phyloP scores from a whole-genome alignment of 2,329 filamentous ascomycete genomes.

The Paraphaeosphaeria sporulosa region DNA sequence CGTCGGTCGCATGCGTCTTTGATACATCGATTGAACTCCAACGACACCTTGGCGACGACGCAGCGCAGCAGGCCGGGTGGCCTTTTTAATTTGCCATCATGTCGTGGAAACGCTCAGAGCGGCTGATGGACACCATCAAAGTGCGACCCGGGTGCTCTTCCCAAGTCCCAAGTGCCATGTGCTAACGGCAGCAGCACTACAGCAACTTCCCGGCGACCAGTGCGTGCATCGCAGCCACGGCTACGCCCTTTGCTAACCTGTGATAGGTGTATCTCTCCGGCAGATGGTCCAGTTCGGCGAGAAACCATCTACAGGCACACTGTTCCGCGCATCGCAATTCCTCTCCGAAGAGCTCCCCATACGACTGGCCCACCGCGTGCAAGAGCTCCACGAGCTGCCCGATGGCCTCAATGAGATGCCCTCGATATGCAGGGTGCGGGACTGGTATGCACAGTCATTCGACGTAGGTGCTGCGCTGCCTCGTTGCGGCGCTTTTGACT shows the following conservation, averaged over 20 bases:
- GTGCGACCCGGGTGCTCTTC: slow-evolving; percentile 25
- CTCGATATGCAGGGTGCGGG: slow-evolving; percentile 90
- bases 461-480: slow-evolving; percentile 69
- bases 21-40: slow-evolving; percentile 6
- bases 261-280: slow-evolving; percentile 71
- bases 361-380: slow-evolving; percentile 91
- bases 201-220: slow-evolving; percentile 96
- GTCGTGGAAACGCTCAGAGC: slow-evolving; percentile 92
- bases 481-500: slow-evolving; percentile 33
- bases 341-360: slow-evolving; percentile 98
- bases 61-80: slow-evolving; percentile 42
- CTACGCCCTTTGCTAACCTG: slow-evolving; percentile 25
- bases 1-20: slow-evolving; percentile 13
- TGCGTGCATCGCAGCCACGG: slow-evolving; percentile 79
- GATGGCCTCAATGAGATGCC: slow-evolving; percentile 98
- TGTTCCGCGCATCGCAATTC: slow-evolving; percentile 98
- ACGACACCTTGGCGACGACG: slow-evolving; percentile 42
- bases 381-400: slow-evolving; percentile 89
- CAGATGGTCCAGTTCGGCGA: slow-evolving; percentile 99
- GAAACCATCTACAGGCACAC: slow-evolving; percentile 85
- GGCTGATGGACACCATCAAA: slow-evolving; percentile 95
- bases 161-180: slow-evolving; percentile 11
- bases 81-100: slow-evolving; percentile 63
- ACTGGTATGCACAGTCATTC: slow-evolving; percentile 99
- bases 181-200: slow-evolving; percentile 69